phyloP scores from a whole-genome alignment of 1,284 basidiomycete genomes.

The Cystobasidium pallidum region DNA sequence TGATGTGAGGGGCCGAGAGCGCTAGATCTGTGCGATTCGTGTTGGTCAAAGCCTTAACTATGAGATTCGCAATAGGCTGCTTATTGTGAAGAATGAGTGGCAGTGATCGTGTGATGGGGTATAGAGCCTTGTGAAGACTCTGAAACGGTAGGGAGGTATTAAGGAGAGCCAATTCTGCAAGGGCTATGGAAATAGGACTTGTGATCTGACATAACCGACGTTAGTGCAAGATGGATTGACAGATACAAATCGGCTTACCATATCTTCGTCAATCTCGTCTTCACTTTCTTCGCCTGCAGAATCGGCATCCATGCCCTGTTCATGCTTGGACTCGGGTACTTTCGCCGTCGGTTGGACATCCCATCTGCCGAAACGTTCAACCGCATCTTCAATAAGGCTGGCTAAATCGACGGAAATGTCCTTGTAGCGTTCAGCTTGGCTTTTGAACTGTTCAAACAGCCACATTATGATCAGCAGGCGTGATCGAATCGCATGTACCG shows the following conservation, averaged over 20 bases:
- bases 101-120: slow-evolving; percentile 47
- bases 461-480: slow-evolving; percentile 4
- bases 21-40: slow-evolving; percentile 45
- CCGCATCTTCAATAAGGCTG: slow-evolving; percentile 41
- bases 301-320: slow-evolving; percentile 30
- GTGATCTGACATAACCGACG: not conserved
- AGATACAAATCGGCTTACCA: slow-evolving; percentile 23
- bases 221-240: not conserved
- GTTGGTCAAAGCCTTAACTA: slow-evolving; percentile 45
- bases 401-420: slow-evolving; percentile 40
- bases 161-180: slow-evolving; percentile 45
- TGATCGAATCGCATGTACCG: not conserved
- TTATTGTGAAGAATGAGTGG: slow-evolving; percentile 52
- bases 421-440: slow-evolving; percentile 39
- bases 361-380: slow-evolving; percentile 36
- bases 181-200: slow-evolving; percentile 37
- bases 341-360: slow-evolving; percentile 15
- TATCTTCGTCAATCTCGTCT: slow-evolving; percentile 28
- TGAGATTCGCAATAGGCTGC: slow-evolving; percentile 44
- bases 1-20: not conserved
- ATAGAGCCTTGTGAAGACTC: slow-evolving; percentile 46
- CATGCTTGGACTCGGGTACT: not conserved
- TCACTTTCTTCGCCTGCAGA: slow-evolving; percentile 21
- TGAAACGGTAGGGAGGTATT: slow-evolving; percentile 51
- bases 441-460: slow-evolving; percentile 38